Base-by-base conservation (phyloP, 116 monocot species). In the Posidonia oceanica region DNA sequence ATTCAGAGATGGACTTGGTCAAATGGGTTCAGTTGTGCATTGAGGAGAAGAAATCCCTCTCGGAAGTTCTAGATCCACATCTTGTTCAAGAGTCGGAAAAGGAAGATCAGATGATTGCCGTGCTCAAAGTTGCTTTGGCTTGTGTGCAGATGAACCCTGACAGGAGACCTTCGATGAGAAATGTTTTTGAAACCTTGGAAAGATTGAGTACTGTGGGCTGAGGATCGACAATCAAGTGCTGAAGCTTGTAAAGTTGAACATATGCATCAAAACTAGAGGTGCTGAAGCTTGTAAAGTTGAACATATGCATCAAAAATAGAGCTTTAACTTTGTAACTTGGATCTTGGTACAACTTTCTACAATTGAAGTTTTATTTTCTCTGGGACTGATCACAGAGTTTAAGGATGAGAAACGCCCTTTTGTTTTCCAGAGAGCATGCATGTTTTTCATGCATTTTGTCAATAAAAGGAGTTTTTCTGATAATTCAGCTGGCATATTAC, bases 11-110 rank as follows among this genome's bases (percentile, higher is more conserved):
- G 78, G 78, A 85, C 68, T 71, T 93, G 59, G 88, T 93, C 48
- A 64, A 65, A 42, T 93, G 91, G 91, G 76, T 93, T 78, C 80
- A 93, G 76, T 78, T 86, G 36, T 93, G 93, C 67, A 85, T 93
- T 14, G 86, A 84, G 64, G 84, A 88, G 73, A 86, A 88, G 79
- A 93, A 84, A 52, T 80, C 84, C 0, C 79, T 88, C n/a, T 64
- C 72, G 6, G 82, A 93, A 72, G 75, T 93, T 14, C 65, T 88
- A 54, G 88, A 93, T 64, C 82, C 86, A 2, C 58, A 63, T 59
- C 56, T 93, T 18, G 65, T 69, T 3, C 73, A 80, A 7, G 88
- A 88, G 71, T 75, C 77, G 48, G 83, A 92, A 74, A 81, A 78
- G 52, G 80, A 84, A 60, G 88, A 88, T 39, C 82, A 88, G 75